Conservation (phyloP, 345 rosid genomes). For the Brassica cretica region DNA sequence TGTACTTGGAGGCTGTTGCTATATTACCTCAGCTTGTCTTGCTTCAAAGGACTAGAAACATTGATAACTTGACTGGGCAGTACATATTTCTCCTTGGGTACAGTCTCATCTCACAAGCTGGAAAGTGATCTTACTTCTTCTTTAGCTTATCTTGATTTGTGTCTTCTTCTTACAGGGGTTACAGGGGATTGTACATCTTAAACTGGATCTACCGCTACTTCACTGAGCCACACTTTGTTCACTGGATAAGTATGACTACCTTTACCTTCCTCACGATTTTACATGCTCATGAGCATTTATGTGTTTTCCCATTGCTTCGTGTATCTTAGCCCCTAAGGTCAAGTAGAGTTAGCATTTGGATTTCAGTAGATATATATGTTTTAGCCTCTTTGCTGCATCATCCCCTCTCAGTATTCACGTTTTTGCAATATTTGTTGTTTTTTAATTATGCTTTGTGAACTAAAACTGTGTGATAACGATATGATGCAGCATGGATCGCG, state of each 20-base stretch:
- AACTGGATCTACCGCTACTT: conserved; percentile 83
- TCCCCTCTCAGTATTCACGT: neutral
- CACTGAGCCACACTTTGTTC: conserved; percentile 65
- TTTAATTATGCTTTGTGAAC: neutral
- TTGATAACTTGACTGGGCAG: conserved; percentile 80
- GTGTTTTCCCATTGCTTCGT: neutral
- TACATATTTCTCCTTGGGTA: conserved; percentile 84
- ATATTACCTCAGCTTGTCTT: conserved; percentile 84
- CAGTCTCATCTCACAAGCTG: neutral
- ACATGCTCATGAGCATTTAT: neutral
- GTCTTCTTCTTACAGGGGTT: conserved; percentile 51
- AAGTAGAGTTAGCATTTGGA: neutral
- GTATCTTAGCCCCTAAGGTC: neutral
- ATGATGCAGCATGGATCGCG: conserved; percentile 79
- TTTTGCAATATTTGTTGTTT: neutral
- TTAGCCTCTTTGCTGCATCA: neutral
- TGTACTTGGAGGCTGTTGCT: conserved; percentile 80
- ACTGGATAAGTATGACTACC: conserved; percentile 69
- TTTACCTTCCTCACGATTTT: neutral
- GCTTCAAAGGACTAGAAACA: conserved; percentile 76
- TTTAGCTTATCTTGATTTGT: conserved; percentile 4
- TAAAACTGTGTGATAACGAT: neutral
- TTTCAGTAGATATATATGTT: neutral
- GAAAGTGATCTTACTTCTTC: neutral
- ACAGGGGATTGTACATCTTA: conserved; percentile 65